These are phyloP conservation scores for Podospora pseudoanserina DNA, from an alignment of 495 filamentous ascomycete genomes.

Conservation along the genomic window DNA sequence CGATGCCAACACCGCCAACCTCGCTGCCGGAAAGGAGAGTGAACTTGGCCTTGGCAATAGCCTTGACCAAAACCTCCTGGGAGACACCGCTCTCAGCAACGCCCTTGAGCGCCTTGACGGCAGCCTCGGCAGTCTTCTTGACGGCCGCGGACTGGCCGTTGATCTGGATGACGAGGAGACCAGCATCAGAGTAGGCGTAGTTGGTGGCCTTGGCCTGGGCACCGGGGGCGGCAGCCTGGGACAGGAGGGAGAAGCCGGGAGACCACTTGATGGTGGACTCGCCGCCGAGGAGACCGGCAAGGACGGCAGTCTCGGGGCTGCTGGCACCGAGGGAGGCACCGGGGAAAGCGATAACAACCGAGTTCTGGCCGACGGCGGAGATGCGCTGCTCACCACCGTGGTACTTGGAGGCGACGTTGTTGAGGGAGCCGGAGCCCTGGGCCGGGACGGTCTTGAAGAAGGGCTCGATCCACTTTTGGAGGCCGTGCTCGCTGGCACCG, in stretches of 20 bases:
- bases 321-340: slow-evolving; percentile 74
- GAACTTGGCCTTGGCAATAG: slow-evolving; percentile 89
- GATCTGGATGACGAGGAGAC: slow-evolving; percentile 78
- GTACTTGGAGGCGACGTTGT: slow-evolving; percentile 66
- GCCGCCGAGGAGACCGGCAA: slow-evolving; percentile 86
- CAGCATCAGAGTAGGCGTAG: slow-evolving; percentile 87
- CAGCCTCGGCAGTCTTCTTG: slow-evolving; percentile 51
- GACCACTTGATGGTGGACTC: slow-evolving; percentile 93
- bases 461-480: slow-evolving; percentile 87
- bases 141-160: slow-evolving; percentile 67
- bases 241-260: slow-evolving; percentile 82
- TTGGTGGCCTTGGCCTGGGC: slow-evolving; percentile 67
- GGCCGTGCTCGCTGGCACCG: slow-evolving; percentile 68
- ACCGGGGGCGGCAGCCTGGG: slow-evolving; percentile 68
- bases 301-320: slow-evolving; percentile 86
- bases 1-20: slow-evolving; percentile 65
- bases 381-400: slow-evolving; percentile 92
- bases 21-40: slow-evolving; percentile 81
- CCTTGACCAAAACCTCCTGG: slow-evolving; percentile 87
- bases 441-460: slow-evolving; percentile 67
- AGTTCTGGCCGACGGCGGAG: slow-evolving; percentile 64
- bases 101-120: slow-evolving; percentile 76
- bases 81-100: slow-evolving; percentile 68
- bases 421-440: slow-evolving; percentile 31
- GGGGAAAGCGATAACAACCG: slow-evolving; percentile 86